Percentiles rank a stretch among this genome's conserved stretches.
Conservation (phyloP, 164 flowering plant genomes). For the Nymphaea thermarum region DNA sequence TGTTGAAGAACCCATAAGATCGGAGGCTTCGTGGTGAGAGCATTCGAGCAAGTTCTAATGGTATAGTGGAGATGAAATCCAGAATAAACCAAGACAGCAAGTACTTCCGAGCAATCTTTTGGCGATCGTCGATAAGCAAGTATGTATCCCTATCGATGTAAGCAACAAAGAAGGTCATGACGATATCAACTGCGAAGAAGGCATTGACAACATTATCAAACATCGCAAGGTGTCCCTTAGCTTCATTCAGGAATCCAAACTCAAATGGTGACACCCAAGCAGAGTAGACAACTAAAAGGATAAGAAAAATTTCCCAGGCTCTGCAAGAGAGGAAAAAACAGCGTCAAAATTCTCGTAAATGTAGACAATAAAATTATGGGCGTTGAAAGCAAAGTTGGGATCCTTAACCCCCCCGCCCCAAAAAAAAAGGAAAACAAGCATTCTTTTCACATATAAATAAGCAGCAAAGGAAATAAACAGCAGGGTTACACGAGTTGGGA, state of each 20-base stretch:
- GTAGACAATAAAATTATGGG: no score
- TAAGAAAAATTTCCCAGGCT: slow-evolving; percentile 64
- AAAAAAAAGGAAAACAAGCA: no score
- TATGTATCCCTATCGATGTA: slow-evolving; percentile 61
- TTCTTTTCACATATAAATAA: no score
- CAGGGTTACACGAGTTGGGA: no score
- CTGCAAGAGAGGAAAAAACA: slow-evolving; percentile 14
- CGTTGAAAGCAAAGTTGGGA: no score
- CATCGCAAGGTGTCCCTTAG: slow-evolving; percentile 34
- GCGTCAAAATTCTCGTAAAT: no score
- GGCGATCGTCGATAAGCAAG: slow-evolving; percentile 49
- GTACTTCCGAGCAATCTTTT: slow-evolving; percentile 72
- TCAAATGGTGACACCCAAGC: slow-evolving; percentile 98
- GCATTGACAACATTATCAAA: slow-evolving; percentile 80
- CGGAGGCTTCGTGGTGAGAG: slow-evolving; percentile 34
- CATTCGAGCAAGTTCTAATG: slow-evolving; percentile 50
- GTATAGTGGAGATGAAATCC: slow-evolving; percentile 83
- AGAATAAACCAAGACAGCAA: slow-evolving; percentile 52
- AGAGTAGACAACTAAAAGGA: slow-evolving; percentile 59
- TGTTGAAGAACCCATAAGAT: slow-evolving; percentile 66
- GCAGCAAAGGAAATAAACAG: no score
- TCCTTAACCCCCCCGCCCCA: no score
- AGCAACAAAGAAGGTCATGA: slow-evolving; percentile 84
- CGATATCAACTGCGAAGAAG: slow-evolving; percentile 77
- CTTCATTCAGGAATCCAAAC: slow-evolving; percentile 59